These are phyloP conservation scores for Melaleuca quinquenervia DNA, from an alignment of 345 rosid species.

Conservation along the genomic window DNA sequence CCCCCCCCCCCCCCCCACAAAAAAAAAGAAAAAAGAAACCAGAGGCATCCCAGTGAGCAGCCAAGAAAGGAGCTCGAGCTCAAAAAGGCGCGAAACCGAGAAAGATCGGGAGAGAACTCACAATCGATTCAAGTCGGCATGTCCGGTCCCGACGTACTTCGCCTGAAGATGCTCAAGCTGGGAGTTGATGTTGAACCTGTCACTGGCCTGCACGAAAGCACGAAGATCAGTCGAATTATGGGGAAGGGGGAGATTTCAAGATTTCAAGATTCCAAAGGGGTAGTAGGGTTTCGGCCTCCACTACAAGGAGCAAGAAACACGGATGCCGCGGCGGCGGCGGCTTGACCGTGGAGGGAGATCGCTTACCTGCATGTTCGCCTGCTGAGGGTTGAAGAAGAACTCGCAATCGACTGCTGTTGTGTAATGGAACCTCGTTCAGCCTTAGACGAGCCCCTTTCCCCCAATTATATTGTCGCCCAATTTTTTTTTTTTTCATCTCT, in stretches of 20 bases:
- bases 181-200: slow-evolving; percentile 95
- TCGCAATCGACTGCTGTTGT: neutral
- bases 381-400: neutral
- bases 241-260: neutral
- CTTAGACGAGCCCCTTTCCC: rapidly evolving
- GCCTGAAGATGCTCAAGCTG: slow-evolving; percentile 99
- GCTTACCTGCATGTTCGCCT: neutral
- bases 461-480: neutral
- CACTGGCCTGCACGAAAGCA: slow-evolving; percentile 62
- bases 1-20: rapidly evolving
- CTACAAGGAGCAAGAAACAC: neutral
- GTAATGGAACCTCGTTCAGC: neutral
- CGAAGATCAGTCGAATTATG: neutral
- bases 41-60: neutral
- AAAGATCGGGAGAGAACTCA: slow-evolving; percentile 16
- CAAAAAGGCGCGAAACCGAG: neutral
- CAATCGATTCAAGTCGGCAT: slow-evolving; percentile 93
- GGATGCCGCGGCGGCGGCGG: rapidly evolving
- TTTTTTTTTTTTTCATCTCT: neutral
- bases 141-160: slow-evolving; percentile 93
- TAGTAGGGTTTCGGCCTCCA: neutral
- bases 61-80: neutral
- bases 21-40: neutral
- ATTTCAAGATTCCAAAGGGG: neutral
- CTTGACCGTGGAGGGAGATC: neutral